Percentiles rank a stretch among this genome's conserved stretches.
These are phyloP conservation scores for Epichloe bromicola DNA, from an alignment of 2,329 filamentous ascomycete species.

Conservation along the genomic window DNA sequence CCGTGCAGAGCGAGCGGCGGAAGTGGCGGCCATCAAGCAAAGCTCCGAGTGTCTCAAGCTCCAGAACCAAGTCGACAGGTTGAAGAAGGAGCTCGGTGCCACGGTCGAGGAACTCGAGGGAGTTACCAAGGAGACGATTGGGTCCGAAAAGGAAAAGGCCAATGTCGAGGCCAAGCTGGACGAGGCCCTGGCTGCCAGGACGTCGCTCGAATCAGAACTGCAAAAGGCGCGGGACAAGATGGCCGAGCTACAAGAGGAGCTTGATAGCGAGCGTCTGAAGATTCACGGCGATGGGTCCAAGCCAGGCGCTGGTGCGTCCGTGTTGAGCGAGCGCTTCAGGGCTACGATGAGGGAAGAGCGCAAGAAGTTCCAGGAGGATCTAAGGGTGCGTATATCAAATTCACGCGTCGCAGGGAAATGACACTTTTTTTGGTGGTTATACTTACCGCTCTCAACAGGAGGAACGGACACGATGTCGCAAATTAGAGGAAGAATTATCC, in stretches of 20 bases:
- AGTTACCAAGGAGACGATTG: slow-evolving; percentile 39
- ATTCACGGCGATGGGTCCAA: slow-evolving; percentile 21
- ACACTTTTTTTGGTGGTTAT: background rate
- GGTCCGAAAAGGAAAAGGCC: slow-evolving; percentile 36
- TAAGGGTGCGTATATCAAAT: slow-evolving; percentile 27
- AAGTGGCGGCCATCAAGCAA: slow-evolving; percentile 41
- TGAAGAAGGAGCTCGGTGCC: slow-evolving; percentile 36
- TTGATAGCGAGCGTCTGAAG: slow-evolving; percentile 37
- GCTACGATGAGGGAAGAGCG: slow-evolving; percentile 43
- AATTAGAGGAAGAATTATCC: slow-evolving; percentile 37
- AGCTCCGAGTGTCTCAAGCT: slow-evolving; percentile 32
- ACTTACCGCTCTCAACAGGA: slow-evolving; percentile 22
- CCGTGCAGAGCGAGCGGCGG: slow-evolving; percentile 44
- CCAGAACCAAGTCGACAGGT: slow-evolving; percentile 32
- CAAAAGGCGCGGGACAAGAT: slow-evolving; percentile 23
- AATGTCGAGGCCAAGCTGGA: slow-evolving; percentile 27
- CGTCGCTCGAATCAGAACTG: slow-evolving; percentile 29
- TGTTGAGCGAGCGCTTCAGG: slow-evolving; percentile 44
- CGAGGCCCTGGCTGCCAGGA: slow-evolving; percentile 17
- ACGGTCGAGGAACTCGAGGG: slow-evolving; percentile 40
- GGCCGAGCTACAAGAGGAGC: slow-evolving; percentile 33
- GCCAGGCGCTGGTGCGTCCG: slow-evolving; percentile 31
- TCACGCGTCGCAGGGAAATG: no score
- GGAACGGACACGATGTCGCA: slow-evolving; percentile 34
- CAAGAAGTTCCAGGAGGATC: slow-evolving; percentile 42